Conservation (phyloP, 2,329 filamentous ascomycete species). For the Bertia moriformis region DNA sequence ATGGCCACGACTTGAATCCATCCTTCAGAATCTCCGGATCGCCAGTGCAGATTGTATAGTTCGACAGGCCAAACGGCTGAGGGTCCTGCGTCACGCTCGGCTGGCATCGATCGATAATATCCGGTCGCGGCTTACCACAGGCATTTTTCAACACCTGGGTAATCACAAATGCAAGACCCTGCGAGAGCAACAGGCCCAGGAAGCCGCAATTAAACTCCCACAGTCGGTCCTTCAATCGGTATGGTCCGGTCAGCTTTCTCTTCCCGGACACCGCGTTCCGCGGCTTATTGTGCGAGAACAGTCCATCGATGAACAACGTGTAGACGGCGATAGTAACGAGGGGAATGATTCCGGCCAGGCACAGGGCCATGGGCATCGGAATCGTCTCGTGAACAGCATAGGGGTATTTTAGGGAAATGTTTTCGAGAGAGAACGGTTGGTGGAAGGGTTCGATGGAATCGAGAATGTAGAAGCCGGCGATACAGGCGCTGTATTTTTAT, state of each 20-base stretch:
- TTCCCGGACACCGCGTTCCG: conserved; percentile 17
- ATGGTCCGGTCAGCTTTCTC: conserved; percentile 23
- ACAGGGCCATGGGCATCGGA: conserved; percentile 28
- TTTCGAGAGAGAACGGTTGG: conserved; percentile 38
- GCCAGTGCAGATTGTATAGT: conserved; percentile 31
- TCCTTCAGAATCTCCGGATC: conserved; percentile 36
- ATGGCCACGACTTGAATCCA: conserved; percentile 43
- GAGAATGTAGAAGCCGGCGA: conserved; percentile 32
- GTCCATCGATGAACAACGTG: conserved; percentile 39
- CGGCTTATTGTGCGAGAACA: conserved; percentile 33
- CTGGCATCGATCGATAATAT: conserved; percentile 39
- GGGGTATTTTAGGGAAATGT: conserved; percentile 41
- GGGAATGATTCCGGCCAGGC: conserved; percentile 32
- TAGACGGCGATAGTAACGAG: conserved; percentile 34
- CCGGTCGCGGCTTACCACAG: conserved; percentile 41
- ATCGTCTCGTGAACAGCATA: conserved; percentile 39
- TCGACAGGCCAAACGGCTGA: conserved; percentile 22
- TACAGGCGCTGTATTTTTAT: conserved; percentile 24
- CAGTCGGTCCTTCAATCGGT: conserved; percentile 37
- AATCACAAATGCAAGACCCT: conserved; percentile 38
- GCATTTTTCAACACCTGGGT: conserved; percentile 42
- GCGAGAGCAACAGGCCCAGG: conserved; percentile 35
- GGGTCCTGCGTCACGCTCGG: conserved; percentile 18
- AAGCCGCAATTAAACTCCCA: conserved; percentile 49
- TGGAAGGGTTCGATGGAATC: conserved; percentile 38